A percentile compares a stretch with the other conserved stretches of the same genome.
Conservation (phyloP, 2,329 filamentous ascomycete species). For the Apiospora phragmitis region DNA sequence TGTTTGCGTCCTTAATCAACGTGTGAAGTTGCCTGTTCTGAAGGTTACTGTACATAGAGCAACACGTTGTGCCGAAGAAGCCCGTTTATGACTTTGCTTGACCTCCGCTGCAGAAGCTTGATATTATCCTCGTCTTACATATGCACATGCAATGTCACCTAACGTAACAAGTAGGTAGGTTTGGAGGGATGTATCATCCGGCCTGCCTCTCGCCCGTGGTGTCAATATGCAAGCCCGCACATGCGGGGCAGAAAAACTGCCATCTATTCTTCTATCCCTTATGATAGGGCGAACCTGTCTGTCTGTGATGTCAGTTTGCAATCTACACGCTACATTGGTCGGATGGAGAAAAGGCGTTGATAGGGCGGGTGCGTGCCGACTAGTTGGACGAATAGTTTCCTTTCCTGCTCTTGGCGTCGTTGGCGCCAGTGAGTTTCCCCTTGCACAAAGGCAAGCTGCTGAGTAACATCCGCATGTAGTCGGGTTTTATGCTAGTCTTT, state of each 20-base stretch:
- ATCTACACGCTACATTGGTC: background rate
- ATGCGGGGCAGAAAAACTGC: background rate
- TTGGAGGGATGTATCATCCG: background rate
- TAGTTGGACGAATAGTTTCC: background rate
- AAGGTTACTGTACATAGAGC: background rate
- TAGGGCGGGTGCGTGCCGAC: background rate
- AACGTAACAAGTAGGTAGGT: background rate
- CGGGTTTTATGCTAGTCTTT: background rate
- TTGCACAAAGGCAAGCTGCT: background rate
- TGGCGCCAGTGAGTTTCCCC: background rate
- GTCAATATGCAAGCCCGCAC: background rate
- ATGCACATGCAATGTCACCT: background rate
- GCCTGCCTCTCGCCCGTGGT: background rate
- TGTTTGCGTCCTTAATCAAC: background rate
- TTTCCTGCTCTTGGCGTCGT: constrained; percentile 2
- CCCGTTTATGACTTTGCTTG: background rate
- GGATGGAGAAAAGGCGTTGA: background rate
- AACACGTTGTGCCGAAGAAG: background rate
- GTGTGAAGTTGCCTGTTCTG: background rate
- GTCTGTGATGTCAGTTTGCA: background rate
- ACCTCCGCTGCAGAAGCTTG: background rate
- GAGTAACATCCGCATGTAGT: background rate
- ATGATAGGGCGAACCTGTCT: background rate
- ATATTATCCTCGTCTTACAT: background rate
- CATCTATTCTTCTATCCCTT: background rate